Base-by-base conservation (phyloP, 495 filamentous ascomycete species). In the Trichoderma erinaceum region DNA sequence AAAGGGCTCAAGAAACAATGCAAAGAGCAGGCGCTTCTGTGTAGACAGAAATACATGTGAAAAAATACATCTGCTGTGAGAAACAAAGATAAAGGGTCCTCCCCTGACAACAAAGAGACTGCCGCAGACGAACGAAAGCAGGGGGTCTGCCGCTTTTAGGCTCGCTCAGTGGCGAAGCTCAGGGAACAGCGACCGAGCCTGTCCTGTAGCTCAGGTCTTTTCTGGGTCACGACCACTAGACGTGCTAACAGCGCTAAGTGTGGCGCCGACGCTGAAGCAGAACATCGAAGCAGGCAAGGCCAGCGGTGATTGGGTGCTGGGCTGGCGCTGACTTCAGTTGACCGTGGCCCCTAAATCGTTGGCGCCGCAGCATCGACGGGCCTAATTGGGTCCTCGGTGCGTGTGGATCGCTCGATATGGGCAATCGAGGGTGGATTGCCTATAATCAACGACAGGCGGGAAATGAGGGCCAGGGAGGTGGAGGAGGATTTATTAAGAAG, bases 351-450 rank as follows among this genome's bases (percentile, higher is more conserved):
- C 56, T 61, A 61, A 61, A 52, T 21, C 48, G 48, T 18, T 46
- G 43, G 43, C 43, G 43, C 43, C 43, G 43, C 43, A 46, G 48
- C n/a, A 23, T 52, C n/a, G 48, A 52, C 48, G 48, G n/a, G 48
- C 48, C 48, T 52, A 61, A 61, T 61, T 61, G 56, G 56, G 56
- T 61, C 56, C n/a, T 61, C 23, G 18, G 48, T 52, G 48, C 48
- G 11, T 61, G 56, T 61, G 56, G 56, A 61, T 61, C 56, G 29
- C 56, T 61, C 8, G 25, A 61, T 29, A 29, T 10, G 56, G 56
- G 56, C 56, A 61, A 61, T 61, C 56, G 56, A 61, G n/a, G 27
- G 27, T 32, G 48, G 35, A 7, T 38, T 38, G 27, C 35, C 56
- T 23, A 61, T 25, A 61, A 29, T 61, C 56, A 25, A 61, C 56